Conservation (phyloP, 2,329 filamentous ascomycete species). For the Fusarium phyllophilum region DNA sequence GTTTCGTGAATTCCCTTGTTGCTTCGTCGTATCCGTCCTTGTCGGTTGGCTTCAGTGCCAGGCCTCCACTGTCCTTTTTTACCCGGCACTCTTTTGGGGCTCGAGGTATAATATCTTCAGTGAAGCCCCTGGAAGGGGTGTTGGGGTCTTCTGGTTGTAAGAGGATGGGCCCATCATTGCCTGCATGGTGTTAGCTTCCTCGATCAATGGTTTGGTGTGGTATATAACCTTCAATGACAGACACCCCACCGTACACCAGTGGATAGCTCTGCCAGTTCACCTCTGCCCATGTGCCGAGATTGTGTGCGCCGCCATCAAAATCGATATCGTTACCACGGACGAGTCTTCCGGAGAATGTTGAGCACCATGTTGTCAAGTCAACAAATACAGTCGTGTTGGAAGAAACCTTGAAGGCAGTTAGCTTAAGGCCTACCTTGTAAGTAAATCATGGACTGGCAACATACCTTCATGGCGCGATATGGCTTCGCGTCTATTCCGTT, state of each 20-base stretch:
- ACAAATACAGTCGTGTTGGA: conserved; percentile 33
- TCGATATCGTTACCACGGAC: conserved; percentile 24
- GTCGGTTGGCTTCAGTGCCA: conserved; percentile 31
- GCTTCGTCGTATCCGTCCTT: conserved; percentile 26
- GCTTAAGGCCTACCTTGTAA: not conserved
- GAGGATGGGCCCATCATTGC: conserved; percentile 30
- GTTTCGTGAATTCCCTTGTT: conserved; percentile 23
- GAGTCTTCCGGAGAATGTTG: conserved; percentile 28
- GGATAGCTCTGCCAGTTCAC: conserved; percentile 33
- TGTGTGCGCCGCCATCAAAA: conserved; percentile 26
- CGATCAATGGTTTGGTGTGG: too few species aligned
- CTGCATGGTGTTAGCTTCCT: conserved; percentile 2
- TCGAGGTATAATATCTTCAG: conserved; percentile 11
- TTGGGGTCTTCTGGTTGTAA: conserved; percentile 22
- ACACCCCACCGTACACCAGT: conserved; percentile 24
- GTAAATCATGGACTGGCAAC: not conserved
- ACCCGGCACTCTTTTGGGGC: conserved; percentile 20
- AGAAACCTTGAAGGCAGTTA: conserved; percentile 5
- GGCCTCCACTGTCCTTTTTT: conserved; percentile 17
- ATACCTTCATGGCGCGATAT: conserved; percentile 33
- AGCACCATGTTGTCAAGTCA: conserved; percentile 20
- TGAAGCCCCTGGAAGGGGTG: conserved; percentile 20
- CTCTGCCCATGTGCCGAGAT: conserved; percentile 35
- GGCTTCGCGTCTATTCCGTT: conserved; percentile 35
- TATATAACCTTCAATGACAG: conserved; percentile 32